Base-by-base conservation (phyloP, 2,329 filamentous ascomycete species). In the Fusarium haematococcum region DNA sequence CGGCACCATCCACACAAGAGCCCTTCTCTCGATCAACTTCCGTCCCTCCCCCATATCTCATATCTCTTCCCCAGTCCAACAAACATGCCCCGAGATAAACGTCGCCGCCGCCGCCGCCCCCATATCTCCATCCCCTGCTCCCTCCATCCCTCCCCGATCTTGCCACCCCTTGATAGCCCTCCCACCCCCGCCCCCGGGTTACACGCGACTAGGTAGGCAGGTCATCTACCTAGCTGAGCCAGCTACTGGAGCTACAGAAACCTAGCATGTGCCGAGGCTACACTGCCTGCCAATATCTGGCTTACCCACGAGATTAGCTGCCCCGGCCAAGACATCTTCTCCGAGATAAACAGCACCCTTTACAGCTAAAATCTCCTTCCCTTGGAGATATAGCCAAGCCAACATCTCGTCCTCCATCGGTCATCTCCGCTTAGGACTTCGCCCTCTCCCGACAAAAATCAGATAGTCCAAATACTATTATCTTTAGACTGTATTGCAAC, bases 51-150 rank as follows among this genome's bases (percentile, higher is more conserved):
- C 52, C 52, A 56, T 56, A 33, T 56, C 32, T 35, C 27, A 57
- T 35, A 33, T 57, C 35, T 41, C 56, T 59, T 59, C 56, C 56
- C 56, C 56, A 59, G 56, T 30, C 35, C 56, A 59, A 37, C 25
- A 45, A 20, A 20, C 43, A 45, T 45, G 43, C 45, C 45, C 33
- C 33, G 33, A 35, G 56, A 58, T 58, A 58, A 58, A 33, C 56
- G 56, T 25, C 33, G 43, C 20, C 20, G 43, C n/a, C 32, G 41
- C 41, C 41, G 41, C 41, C 41, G 41, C 41, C 56, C 20, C n/a
- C 33, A 37, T 39, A 25, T 58, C 56, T 58, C 33, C 23, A 33
- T 35, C 56, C 56, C 56, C 20, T 59, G 56, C 25, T 27, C 35
- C 14, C 32, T 33, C 27, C 32, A n/a, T 43, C n/a, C 39, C 39